phyloP scores from a whole-genome alignment of 2,329 filamentous ascomycete genomes.

The Aspergillus sergii region DNA sequence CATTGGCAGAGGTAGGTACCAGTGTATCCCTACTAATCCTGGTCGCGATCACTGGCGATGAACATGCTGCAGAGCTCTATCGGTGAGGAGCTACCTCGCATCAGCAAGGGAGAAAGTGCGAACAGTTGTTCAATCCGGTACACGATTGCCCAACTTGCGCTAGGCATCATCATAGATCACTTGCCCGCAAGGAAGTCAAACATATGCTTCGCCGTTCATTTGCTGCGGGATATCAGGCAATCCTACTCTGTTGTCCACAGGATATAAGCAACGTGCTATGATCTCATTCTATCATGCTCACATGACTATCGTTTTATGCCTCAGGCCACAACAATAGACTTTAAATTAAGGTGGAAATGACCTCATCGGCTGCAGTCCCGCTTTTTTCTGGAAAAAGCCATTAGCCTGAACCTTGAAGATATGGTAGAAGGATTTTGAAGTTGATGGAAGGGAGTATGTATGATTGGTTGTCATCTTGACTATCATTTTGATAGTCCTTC shows the following conservation, averaged over 20 bases:
- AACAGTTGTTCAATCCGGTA: neutral
- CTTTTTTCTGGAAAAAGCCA: conserved; percentile 9
- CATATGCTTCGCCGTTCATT: neutral
- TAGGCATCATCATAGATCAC: neutral
- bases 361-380: conserved; percentile 6
- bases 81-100: neutral
- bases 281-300: neutral
- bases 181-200: neutral
- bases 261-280: neutral
- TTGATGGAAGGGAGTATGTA: neutral
- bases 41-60: neutral
- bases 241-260: neutral
- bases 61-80: neutral
- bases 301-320: neutral
- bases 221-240: neutral
- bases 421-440: too few relatives aligned
- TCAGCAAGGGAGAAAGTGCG: neutral
- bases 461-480: neutral
- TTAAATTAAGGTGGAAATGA: conserved; percentile 2
- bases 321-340: neutral
- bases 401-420: neutral
- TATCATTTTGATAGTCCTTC: neutral
- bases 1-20: neutral
- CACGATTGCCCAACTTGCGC: neutral
- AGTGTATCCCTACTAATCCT: neutral